Evolutionary conservation across 2,329 filamentous ascomycete species (phyloP).

Genomic region (Xylaria sp.): DNA sequence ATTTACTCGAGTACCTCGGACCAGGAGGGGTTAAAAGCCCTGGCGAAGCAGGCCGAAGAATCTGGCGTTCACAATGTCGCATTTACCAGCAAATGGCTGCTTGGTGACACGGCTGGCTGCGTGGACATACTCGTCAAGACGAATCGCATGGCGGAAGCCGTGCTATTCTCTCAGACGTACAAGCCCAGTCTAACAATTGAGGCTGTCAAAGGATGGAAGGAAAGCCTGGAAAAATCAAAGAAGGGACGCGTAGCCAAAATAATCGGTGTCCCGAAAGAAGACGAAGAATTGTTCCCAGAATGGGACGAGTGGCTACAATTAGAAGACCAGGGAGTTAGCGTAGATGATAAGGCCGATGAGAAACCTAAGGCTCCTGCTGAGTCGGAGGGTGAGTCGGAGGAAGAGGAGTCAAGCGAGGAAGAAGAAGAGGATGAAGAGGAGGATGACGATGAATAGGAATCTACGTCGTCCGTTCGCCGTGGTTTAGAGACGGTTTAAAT

Average conservation of each 20-base stretch:
- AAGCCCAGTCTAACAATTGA: conserved; percentile 80
- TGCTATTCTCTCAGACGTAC: conserved; percentile 94
- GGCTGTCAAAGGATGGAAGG: conserved; percentile 83
- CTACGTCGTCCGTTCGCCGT: neutral
- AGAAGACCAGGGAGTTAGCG: conserved; percentile 74
- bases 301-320: conserved; percentile 91
- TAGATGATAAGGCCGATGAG: conserved; percentile 52
- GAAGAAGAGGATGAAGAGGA: conserved; percentile 14
- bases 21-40: conserved; percentile 74
- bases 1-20: conserved; percentile 89
- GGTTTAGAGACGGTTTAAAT: neutral
- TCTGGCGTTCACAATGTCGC: conserved; percentile 90
- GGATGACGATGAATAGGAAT: conserved; percentile 41
- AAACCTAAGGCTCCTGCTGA: conserved; percentile 35
- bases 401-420: conserved; percentile 13
- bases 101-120: conserved; percentile 84
- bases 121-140: conserved; percentile 83
- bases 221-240: conserved; percentile 81
- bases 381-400: conserved; percentile 23
- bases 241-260: conserved; percentile 87
- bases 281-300: conserved; percentile 91
- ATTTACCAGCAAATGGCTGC: conserved; percentile 89
- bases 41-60: conserved; percentile 80
- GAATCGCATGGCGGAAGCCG: conserved; percentile 83
- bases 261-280: conserved; percentile 83